These are phyloP conservation scores for Cenchrus americanus DNA, from an alignment of 176 grass and related monocot genomes.

Conservation along the genomic window DNA sequence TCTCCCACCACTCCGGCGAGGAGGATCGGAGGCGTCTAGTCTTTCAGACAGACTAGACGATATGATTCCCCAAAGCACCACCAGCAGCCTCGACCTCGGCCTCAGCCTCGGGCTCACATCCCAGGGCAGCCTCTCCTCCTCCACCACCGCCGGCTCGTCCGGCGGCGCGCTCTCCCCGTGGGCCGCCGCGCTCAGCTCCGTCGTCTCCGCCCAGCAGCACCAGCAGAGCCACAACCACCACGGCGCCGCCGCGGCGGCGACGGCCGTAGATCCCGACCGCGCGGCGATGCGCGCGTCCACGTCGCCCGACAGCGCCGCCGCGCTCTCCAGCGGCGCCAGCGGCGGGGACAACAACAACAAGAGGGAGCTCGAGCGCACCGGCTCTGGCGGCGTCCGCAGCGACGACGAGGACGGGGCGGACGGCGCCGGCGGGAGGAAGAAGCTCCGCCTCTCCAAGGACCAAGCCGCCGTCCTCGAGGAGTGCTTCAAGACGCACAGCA, in stretches of 20 bases:
- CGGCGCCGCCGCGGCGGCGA: neutral
- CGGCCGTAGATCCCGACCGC: neutral
- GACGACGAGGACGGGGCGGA: slow-evolving; percentile 80
- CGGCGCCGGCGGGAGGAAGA: slow-evolving; percentile 72
- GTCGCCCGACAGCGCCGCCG: slow-evolving; percentile 70
- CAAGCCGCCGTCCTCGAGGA: slow-evolving; percentile 94
- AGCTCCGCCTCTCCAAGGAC: slow-evolving; percentile 85
- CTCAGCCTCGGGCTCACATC: slow-evolving; percentile 62
- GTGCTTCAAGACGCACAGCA: slow-evolving; percentile 97
- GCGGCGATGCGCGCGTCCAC: slow-evolving; percentile 51
- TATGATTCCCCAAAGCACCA: slow-evolving; percentile 37
- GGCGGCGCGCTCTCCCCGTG: slow-evolving; percentile 27
- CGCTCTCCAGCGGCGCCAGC: slow-evolving; percentile 64
- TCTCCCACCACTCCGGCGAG: slow-evolving; percentile 12
- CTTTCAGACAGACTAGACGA: too few relatives aligned
- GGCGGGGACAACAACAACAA: slow-evolving; percentile 8
- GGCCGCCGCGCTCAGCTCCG: slow-evolving; percentile 44
- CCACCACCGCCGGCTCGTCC: slow-evolving; percentile 39
- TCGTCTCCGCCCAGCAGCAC: neutral
- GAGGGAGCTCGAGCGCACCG: slow-evolving; percentile 42
- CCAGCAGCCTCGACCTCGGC: slow-evolving; percentile 52
- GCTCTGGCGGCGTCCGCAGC: slow-evolving; percentile 56
- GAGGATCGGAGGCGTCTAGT: neutral
- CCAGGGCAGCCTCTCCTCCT: slow-evolving; percentile 59
- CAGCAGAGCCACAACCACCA: too few relatives aligned